A percentile compares a stretch with the other conserved stretches of the same genome.
These are phyloP conservation scores for Cordyceps javanica DNA, from an alignment of 2,329 filamentous ascomycete genomes.

Conservation along the genomic window DNA sequence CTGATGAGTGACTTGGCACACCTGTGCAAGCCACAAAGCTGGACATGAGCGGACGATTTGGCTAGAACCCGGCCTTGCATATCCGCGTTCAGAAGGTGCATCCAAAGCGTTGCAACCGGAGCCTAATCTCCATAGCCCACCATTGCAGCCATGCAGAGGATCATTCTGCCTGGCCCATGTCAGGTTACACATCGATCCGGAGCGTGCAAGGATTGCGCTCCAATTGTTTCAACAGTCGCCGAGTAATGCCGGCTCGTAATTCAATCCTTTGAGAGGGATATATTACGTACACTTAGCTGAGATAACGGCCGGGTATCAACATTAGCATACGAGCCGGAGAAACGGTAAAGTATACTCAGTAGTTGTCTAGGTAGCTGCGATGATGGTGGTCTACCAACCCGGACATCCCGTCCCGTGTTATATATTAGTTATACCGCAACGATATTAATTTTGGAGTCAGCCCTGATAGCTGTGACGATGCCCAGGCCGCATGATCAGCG, in stretches of 20 bases:
- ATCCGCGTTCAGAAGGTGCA: neutral
- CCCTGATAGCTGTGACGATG: neutral
- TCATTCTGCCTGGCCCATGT: neutral
- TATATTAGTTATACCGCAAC: neutral
- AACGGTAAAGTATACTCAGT: no score
- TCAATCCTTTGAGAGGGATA: neutral
- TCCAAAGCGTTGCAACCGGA: neutral
- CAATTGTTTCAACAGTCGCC: neutral
- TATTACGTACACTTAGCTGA: neutral
- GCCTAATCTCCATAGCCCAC: neutral
- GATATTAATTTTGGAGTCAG: neutral
- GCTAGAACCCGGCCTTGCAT: neutral
- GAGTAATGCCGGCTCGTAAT: neutral
- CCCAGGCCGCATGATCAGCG: neutral
- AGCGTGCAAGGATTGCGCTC: neutral
- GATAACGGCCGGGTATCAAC: neutral
- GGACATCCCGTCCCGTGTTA: neutral
- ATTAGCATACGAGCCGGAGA: neutral
- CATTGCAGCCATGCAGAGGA: neutral
- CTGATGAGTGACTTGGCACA: conserved; percentile 1
- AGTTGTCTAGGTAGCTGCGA: no score
- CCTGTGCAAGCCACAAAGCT: neutral
- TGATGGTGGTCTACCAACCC: no score
- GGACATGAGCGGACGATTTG: neutral
- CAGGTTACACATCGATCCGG: neutral